Conservation (phyloP, 306 rosid genomes). For the Acmispon strigosus region DNA sequence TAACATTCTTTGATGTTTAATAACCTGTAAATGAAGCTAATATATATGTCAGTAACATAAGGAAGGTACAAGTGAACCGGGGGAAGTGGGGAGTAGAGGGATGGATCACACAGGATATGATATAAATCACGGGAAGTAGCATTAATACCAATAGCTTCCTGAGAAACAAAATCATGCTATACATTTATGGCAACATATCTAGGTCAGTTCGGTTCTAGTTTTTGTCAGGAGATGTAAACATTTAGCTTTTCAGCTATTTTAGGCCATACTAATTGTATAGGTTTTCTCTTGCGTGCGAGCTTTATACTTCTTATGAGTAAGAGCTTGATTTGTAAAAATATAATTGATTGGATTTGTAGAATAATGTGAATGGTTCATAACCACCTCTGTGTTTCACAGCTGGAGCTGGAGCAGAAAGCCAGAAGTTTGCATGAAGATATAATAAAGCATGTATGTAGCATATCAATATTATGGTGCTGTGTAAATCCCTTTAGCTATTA, state of each 20-base stretch:
- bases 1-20: neutral
- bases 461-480: constrained; percentile 12
- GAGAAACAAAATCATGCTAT: neutral
- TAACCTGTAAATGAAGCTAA: neutral
- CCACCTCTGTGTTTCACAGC: constrained; percentile 37
- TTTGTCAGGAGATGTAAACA: neutral
- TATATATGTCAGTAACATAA: neutral
- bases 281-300: neutral
- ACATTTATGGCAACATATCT: neutral
- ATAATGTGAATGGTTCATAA: constrained; percentile 10
- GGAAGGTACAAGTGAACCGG: neutral
- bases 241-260: neutral
- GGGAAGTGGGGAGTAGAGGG: neutral
- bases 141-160: neutral
- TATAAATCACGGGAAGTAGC: constrained; percentile 4
- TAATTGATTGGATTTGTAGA: constrained; percentile 7
- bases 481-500: constrained; percentile 6
- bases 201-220: neutral
- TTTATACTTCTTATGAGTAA: constrained; percentile 4
- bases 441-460: constrained; percentile 52
- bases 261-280: neutral
- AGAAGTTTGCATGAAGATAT: constrained; percentile 63
- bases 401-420: constrained; percentile 71
- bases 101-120: neutral
- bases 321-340: neutral